Conservation (phyloP, 2,329 filamentous ascomycete species). For the Phaeosphaeriaceae sp. region DNA sequence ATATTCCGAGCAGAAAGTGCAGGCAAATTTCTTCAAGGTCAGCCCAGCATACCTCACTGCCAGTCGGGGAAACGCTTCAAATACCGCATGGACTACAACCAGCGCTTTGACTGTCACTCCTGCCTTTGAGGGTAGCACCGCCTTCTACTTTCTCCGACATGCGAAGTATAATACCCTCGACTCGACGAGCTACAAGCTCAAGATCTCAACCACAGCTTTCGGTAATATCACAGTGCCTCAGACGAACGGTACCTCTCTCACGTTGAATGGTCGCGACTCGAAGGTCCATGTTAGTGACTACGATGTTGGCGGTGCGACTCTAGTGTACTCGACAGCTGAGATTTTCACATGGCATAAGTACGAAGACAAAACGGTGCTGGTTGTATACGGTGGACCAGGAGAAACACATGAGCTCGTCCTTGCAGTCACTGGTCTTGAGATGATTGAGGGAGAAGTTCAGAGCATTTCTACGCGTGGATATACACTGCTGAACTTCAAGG, state of each 20-base stretch:
- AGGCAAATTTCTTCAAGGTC: slow-evolving; percentile 76
- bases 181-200: slow-evolving; percentile 69
- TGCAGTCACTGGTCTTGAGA: slow-evolving; percentile 41
- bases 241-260: slow-evolving; percentile 60
- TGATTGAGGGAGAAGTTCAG: slow-evolving; percentile 52
- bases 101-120: slow-evolving; percentile 66
- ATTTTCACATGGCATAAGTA: slow-evolving; percentile 73
- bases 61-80: slow-evolving; percentile 38
- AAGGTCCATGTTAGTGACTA: slow-evolving; percentile 74
- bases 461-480: slow-evolving; percentile 50
- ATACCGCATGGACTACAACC: slow-evolving; percentile 46
- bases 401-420: slow-evolving; percentile 70
- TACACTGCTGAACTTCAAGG: slow-evolving; percentile 63
- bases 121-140: slow-evolving; percentile 62
- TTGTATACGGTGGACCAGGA: slow-evolving; percentile 68
- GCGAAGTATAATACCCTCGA: slow-evolving; percentile 66
- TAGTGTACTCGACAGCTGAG: slow-evolving; percentile 74
- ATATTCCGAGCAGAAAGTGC: slow-evolving; percentile 78
- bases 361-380: slow-evolving; percentile 63
- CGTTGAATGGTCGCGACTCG: slow-evolving; percentile 68
- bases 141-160: slow-evolving; percentile 73
- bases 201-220: slow-evolving; percentile 65
- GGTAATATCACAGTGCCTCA: slow-evolving; percentile 65
- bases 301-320: slow-evolving; percentile 62
- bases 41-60: slow-evolving; percentile 72